Base-by-base conservation (phyloP, 345 rosid genomes). In the Gossypium arboreum region DNA sequence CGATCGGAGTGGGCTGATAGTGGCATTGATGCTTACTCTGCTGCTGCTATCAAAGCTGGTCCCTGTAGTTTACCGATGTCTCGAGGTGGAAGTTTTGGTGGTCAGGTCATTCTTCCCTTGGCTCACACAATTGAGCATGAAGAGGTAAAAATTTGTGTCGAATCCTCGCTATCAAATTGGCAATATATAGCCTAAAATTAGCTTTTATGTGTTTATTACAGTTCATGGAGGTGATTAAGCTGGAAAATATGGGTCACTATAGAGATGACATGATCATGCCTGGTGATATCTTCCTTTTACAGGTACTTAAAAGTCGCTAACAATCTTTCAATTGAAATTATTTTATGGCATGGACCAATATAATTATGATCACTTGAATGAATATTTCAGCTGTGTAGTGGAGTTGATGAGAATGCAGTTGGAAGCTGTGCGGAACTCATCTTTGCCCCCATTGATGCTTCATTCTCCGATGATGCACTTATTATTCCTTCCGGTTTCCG, bases 1-100 rank as follows among this genome's bases (percentile, higher is more conserved):
- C 86, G 98, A 71, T 94, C 96, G 57, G 99, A 95, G 83, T 95
- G 99, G 99, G 99, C 99, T 12, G 98, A 93, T 58, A 91, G 88
- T 79, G 88, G 88, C 74, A 91, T 93, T 4, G 99, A 95, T 79
- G 96, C 98, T 15, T 95, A 95, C 82, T 87, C 98, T 17, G 94
- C 95, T 47, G 94, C 97, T 54, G 90, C 99, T n/a, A 85, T 95
- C 39, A 93, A 90, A 83, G 88, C 92, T 47, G 94, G 96, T 56
- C 97, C 99, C 12, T 90, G 92, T 81, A 82, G 83, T 85, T 78
- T 95, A 77, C 91, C 96, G 2, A 88, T 92, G 34, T 72, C 92
- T 75, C 84, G 91, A 60, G 84, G 88, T 76, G 98, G 94, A 75
- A 87, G 86, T 81, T 95, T 90, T 25, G 97, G 97, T 12, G 94